phyloP scores from a whole-genome alignment of 1,139 yeast species.

The Hansenula lynferdii region DNA sequence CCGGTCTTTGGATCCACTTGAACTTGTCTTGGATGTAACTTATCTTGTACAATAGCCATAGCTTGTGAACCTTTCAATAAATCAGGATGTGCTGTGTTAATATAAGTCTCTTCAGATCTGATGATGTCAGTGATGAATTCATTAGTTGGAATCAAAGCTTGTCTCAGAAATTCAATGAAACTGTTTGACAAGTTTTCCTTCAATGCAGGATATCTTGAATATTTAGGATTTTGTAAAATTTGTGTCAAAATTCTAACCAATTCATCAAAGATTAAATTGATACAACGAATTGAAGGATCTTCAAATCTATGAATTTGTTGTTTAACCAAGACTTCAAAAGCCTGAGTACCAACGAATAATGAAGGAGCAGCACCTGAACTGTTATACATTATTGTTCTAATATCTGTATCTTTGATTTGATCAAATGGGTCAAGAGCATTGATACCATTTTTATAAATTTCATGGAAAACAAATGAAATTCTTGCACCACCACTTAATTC shows the following conservation, averaged over 20 bases:
- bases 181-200: constrained; percentile 81
- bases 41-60: constrained; percentile 90
- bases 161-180: constrained; percentile 77
- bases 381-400: constrained; percentile 95
- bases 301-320: constrained; percentile 94
- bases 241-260: constrained; percentile 86
- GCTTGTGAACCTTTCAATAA: constrained; percentile 93
- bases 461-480: constrained; percentile 96
- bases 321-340: constrained; percentile 92
- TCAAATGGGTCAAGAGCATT: constrained; percentile 95
- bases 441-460: constrained; percentile 89
- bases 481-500: constrained; percentile 98
- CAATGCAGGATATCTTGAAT: constrained; percentile 83
- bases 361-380: constrained; percentile 98
- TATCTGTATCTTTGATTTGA: constrained; percentile 94
- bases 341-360: constrained; percentile 94
- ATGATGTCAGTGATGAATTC: constrained; percentile 81
- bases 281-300: constrained; percentile 89
- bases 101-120: constrained; percentile 83
- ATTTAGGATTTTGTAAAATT: constrained; percentile 75
- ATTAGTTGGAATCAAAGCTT: constrained; percentile 79
- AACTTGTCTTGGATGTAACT: constrained; percentile 79
- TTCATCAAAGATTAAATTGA: constrained; percentile 89
- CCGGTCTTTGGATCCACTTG: constrained; percentile 94
- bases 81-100: constrained; percentile 97